phyloP scores from a whole-genome alignment of 208 protist species.

The Wallacemonas rigidus region DNA sequence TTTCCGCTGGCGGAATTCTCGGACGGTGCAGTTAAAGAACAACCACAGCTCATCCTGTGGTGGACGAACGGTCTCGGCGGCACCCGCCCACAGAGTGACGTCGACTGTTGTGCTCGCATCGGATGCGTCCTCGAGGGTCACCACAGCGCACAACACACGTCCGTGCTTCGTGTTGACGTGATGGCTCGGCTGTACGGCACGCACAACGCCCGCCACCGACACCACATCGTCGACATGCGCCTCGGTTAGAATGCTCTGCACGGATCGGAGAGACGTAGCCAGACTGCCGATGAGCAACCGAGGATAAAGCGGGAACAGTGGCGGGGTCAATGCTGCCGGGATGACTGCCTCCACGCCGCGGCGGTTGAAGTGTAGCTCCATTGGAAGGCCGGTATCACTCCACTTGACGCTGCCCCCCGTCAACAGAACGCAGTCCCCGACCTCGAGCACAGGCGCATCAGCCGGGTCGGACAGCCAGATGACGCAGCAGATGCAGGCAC shows the following conservation, averaged over 20 bases:
- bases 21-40: conserved; percentile 50
- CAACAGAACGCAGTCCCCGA: conserved; percentile 35
- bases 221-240: conserved; percentile 49
- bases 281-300: conserved; percentile 38
- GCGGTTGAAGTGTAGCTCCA: conserved; percentile 50
- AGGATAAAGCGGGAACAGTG: conserved; percentile 38
- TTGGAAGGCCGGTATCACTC: conserved; percentile 32
- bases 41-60: conserved; percentile 54
- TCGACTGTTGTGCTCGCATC: conserved; percentile 33
- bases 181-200: conserved; percentile 14
- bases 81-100: conserved; percentile 74
- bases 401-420: conserved; percentile 32
- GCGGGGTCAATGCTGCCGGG: background rate
- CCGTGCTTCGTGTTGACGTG: conserved; percentile 64
- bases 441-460: conserved; percentile 8
- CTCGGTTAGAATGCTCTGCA: conserved; percentile 33
- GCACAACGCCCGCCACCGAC: conserved; percentile 49
- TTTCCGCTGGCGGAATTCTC: conserved; percentile 58
- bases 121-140: conserved; percentile 35
- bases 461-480: conserved; percentile 19
- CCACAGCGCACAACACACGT: conserved; percentile 41
- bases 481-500: conserved; percentile 43
- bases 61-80: conserved; percentile 32
- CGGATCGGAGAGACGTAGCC: conserved; percentile 22
- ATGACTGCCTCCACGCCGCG: conserved; percentile 30